Evolutionary conservation across 352 stramenopile species (phyloP).

Genomic region (Pythium graminicola): DNA sequence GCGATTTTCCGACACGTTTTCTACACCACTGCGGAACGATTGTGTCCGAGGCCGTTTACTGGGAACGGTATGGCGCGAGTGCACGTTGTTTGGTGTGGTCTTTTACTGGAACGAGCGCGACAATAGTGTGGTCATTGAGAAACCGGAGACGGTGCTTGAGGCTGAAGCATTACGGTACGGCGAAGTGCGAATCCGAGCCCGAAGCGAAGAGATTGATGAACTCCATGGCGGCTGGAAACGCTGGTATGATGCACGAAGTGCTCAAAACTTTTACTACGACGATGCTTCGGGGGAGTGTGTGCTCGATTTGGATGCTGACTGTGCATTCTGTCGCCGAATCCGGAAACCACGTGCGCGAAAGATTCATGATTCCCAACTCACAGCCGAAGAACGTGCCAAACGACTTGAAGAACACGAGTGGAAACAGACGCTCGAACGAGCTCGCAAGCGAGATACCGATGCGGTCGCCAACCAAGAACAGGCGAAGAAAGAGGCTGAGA

Average conservation of each 20-base stretch:
- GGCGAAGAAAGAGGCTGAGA: conserved; percentile 14
- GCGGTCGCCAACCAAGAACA: conserved; percentile 22
- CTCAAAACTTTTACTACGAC: conserved; percentile 65
- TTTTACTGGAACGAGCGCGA: conserved; percentile 45
- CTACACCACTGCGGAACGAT: conserved; percentile 32
- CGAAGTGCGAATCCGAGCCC: conserved; percentile 38
- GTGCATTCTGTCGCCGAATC: conserved; percentile 34
- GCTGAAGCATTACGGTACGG: conserved; percentile 50
- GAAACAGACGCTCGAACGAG: conserved; percentile 48
- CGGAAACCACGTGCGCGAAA: conserved; percentile 4
- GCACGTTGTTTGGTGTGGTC: conserved; percentile 34
- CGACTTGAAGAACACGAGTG: conserved; percentile 57
- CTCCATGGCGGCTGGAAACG: conserved; percentile 35
- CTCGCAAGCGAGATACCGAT: conserved; percentile 30
- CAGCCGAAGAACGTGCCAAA: conserved; percentile 18
- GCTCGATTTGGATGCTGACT: conserved; percentile 40
- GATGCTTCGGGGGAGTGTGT: conserved; percentile 56
- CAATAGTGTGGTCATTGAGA: conserved; percentile 39
- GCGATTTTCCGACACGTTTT: conserved; percentile 36
- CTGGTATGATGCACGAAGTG: conserved; percentile 48
- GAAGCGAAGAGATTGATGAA: conserved; percentile 65
- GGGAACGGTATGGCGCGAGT: conserved; percentile 46
- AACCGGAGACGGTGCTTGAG: conserved; percentile 41
- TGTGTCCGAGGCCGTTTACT: conserved; percentile 33
- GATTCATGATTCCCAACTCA: conserved; percentile 21